Percentiles rank a stretch among this genome's conserved stretches.
phyloP scores from a whole-genome alignment of 202 grass and related monocot genomes.

The Setaria viridis region DNA sequence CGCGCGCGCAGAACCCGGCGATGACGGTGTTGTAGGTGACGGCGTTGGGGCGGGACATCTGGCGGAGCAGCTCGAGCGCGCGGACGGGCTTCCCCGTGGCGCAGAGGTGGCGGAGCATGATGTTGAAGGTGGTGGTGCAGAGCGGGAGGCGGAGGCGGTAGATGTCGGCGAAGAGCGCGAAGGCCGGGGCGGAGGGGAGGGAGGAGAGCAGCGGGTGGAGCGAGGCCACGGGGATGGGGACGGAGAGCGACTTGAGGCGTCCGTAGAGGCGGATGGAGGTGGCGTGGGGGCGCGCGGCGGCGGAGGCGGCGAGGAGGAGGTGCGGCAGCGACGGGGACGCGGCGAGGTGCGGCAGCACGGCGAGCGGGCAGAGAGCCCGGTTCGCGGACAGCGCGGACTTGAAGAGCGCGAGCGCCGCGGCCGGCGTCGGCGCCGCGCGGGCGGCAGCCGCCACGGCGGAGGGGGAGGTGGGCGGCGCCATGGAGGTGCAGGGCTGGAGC shows the following conservation, averaged over 20 bases:
- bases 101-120: conserved; percentile 90
- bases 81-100: conserved; percentile 65
- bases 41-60: conserved; percentile 67
- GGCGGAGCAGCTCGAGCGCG: conserved; percentile 64
- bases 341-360: conserved; percentile 44
- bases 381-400: conserved; percentile 39
- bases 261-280: conserved; percentile 63
- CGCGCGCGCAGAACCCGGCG: conserved; percentile 65
- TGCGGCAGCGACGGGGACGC: conserved; percentile 48
- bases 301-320: conserved; percentile 71
- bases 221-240: conserved; percentile 56
- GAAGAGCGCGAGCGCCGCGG: conserved; percentile 51
- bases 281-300: conserved; percentile 53
- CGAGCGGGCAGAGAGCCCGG: conserved; percentile 39
- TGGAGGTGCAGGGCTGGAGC: neutral
- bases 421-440: conserved; percentile 43
- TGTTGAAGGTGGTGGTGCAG: conserved; percentile 72
- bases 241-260: conserved; percentile 61
- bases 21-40: conserved; percentile 90
- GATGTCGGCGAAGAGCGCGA: conserved; percentile 86
- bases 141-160: conserved; percentile 77
- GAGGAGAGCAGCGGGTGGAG: conserved; percentile 72
- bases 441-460: conserved; percentile 48
- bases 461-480: conserved; percentile 47
- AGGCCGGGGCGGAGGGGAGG: conserved; percentile 62